Conservation (phyloP, 2,329 filamentous ascomycete species). For the Beauveria brongniartii region DNA sequence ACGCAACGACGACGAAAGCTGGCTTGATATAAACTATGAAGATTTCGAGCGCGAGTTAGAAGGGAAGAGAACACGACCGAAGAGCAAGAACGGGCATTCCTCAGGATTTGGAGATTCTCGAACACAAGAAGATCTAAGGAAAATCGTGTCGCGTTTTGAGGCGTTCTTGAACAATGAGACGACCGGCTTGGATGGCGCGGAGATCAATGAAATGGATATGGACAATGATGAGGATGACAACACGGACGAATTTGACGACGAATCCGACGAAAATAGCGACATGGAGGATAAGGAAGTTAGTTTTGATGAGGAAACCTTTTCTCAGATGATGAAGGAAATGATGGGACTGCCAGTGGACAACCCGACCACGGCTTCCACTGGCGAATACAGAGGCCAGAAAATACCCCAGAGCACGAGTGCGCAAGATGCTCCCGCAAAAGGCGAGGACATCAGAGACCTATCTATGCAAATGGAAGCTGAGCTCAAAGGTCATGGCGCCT, state of each 20-base stretch:
- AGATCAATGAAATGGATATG: slow-evolving; percentile 62
- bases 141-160: slow-evolving; percentile 92
- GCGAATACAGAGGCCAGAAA: not conserved
- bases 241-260: slow-evolving; percentile 34
- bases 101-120: slow-evolving; percentile 54
- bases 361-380: not conserved
- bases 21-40: slow-evolving; percentile 85
- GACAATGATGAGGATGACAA: slow-evolving; percentile 49
- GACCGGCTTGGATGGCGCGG: slow-evolving; percentile 71
- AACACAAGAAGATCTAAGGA: slow-evolving; percentile 69
- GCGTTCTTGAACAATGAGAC: slow-evolving; percentile 80
- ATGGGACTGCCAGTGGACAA: slow-evolving; percentile 54
- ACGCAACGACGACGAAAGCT: slow-evolving; percentile 75
- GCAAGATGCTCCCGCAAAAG: slow-evolving; percentile 30
- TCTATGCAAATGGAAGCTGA: slow-evolving; percentile 66
- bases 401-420: not conserved
- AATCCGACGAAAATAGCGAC: slow-evolving; percentile 48
- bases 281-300: slow-evolving; percentile 68
- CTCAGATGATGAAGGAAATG: slow-evolving; percentile 84
- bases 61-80: slow-evolving; percentile 31
- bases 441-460: slow-evolving; percentile 55
- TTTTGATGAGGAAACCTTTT: slow-evolving; percentile 79
- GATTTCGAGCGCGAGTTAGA: slow-evolving; percentile 79
- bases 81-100: slow-evolving; percentile 24
- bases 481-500: slow-evolving; percentile 58